Conservation (phyloP, 2,329 filamentous ascomycete genomes). For the Phialophora tarda region DNA sequence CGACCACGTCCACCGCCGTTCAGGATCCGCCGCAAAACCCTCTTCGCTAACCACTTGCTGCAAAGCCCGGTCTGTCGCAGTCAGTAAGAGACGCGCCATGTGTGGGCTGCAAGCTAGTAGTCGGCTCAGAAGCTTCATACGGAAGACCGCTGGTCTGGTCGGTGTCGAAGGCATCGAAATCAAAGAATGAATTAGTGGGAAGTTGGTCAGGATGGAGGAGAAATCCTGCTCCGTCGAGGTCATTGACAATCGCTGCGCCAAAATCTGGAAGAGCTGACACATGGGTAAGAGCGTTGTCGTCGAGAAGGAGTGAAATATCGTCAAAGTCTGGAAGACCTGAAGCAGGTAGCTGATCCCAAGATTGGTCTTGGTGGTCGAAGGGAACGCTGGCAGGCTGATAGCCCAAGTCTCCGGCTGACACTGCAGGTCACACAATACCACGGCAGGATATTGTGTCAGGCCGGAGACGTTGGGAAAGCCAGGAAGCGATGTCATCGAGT, state of each 20-base stretch:
- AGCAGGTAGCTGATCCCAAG: slow-evolving; percentile 50
- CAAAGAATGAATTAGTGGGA: slow-evolving; percentile 61
- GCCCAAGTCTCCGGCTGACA: slow-evolving; percentile 81
- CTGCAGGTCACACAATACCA: slow-evolving; percentile 99
- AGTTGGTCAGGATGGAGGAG: slow-evolving; percentile 50
- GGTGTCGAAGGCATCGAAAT: slow-evolving; percentile 59
- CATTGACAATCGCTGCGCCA: slow-evolving; percentile 77
- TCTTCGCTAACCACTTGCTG: slow-evolving; percentile 56
- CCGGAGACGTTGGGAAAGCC: slow-evolving; percentile 61
- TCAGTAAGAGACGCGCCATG: slow-evolving; percentile 60
- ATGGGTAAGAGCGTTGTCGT: slow-evolving; percentile 70
- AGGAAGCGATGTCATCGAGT: slow-evolving; percentile 41
- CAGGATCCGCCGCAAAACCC: slow-evolving; percentile 45
- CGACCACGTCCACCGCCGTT: slow-evolving; percentile 50
- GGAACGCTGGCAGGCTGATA: slow-evolving; percentile 54
- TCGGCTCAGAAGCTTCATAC: slow-evolving; percentile 57
- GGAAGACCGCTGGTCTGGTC: slow-evolving; percentile 52
- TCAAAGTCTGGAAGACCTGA: slow-evolving; percentile 69
- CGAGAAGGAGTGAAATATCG: slow-evolving; percentile 66
- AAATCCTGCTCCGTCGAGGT: slow-evolving; percentile 62
- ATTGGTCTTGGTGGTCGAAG: slow-evolving; percentile 48
- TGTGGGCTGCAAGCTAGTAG: slow-evolving; percentile 60
- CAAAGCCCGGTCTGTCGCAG: slow-evolving; percentile 61
- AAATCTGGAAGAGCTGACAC: slow-evolving; percentile 73
- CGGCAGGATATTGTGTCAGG: slow-evolving; percentile 99